phyloP scores from a whole-genome alignment of 257 asterid genomes.

The Avicennia marina region DNA sequence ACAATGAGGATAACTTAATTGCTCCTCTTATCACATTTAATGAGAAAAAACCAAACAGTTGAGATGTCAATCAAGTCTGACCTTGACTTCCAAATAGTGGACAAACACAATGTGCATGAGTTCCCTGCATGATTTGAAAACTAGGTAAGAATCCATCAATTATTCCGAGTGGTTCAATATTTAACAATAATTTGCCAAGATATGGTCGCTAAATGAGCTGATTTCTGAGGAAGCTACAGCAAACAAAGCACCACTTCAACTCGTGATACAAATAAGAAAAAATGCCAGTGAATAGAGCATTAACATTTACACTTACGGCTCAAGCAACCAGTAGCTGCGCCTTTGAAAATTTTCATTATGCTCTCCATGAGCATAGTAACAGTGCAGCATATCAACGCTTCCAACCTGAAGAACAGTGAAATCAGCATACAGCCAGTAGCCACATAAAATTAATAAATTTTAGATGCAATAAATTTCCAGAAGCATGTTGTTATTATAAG shows the following conservation, averaged over 20 bases:
- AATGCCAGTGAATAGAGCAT: constrained; percentile 13
- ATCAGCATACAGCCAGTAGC: constrained; percentile 12
- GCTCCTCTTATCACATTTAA: not conserved
- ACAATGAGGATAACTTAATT: constrained; percentile 6
- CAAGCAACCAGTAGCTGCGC: constrained; percentile 99
- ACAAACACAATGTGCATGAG: constrained; percentile 94
- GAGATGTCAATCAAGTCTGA: constrained; percentile 29
- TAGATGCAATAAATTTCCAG: not conserved
- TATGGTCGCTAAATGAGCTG: too few species aligned
- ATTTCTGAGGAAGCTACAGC: not conserved
- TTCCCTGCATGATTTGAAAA: constrained; percentile 69
- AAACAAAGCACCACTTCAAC: not conserved
- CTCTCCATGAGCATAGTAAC: constrained; percentile 99
- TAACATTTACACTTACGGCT: constrained; percentile 57
- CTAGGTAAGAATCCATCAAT: not conserved
- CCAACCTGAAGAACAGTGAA: constrained; percentile 62
- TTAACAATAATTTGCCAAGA: too few species aligned
- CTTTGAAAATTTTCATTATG: constrained; percentile 91
- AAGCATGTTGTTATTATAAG: too few species aligned
- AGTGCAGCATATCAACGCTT: constrained; percentile 92
- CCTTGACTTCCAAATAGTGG: constrained; percentile 99
- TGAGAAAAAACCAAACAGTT: not conserved
- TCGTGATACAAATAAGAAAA: constrained; percentile 12
- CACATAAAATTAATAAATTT: not conserved
- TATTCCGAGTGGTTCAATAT: not conserved